Evolutionary conservation across 2,329 filamentous ascomycete genomes (phyloP), one percentile per base, ranked within the genome.

Genomic region (Seiridium unicorne): DNA sequence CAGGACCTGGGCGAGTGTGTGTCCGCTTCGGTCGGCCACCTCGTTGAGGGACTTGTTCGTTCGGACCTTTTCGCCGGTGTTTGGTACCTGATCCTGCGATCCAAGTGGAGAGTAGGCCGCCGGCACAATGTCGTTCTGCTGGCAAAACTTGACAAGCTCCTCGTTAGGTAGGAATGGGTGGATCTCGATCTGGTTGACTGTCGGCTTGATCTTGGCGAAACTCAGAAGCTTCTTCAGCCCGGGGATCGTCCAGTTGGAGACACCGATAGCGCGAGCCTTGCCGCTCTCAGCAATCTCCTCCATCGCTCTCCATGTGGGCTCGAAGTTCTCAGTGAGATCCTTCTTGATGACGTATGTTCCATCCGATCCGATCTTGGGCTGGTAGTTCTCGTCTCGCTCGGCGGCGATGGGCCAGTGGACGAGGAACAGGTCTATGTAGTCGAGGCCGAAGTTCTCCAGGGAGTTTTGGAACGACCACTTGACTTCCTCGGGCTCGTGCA

Each of bases 21-120:
- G 79, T 31, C 81, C 81, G 67, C 80, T 81, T 72, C 84, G 83
- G 65, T 83, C 72, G 46, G 85, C 85, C 44, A 88, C 81, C 36
- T 76, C 78, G 71, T 84, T 86, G 60, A 89, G 78, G 0, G 79
- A 83, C 66, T 77, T 77, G 76, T 89, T 84, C 64, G 82, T 83
- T 64, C 79, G 77, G 60, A 87, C 84, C 67, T 84, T 88, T 79
- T 91, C 88, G 65, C 88, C 88, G 6, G 86, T 89, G 62, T 74
- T 84, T 57, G 87, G 87, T 26, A 89, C 84, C 74, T 89, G 87
- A 77, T 89, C 87, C 74, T 90, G 87, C 26, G 85, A 88, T 46
- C 87, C 87, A 5, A 84, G 76, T 35, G 77, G 76, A 49, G 73
- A 78, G 75, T 84, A 86, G 1, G 82, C 83, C 51, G 76, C 72